Conservation (phyloP, 2,329 filamentous ascomycete genomes). For the Colletotrichum abscissum region DNA sequence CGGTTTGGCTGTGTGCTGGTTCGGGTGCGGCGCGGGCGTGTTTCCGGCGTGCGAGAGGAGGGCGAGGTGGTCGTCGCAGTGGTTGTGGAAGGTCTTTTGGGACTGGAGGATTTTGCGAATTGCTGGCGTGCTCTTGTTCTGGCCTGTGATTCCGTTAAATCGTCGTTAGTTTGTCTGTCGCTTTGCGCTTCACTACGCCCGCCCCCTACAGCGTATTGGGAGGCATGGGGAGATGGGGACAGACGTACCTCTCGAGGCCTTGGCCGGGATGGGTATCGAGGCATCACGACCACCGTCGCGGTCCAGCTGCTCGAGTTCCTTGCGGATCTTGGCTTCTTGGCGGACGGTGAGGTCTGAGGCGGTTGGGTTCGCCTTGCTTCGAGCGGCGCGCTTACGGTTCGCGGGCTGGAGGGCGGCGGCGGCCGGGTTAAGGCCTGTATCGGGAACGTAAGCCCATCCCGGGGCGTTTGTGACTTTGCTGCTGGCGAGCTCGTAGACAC, state of each 20-base stretch:
- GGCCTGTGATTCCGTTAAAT: constrained; percentile 42
- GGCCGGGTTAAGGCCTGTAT: constrained; percentile 71
- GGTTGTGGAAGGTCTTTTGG: constrained; percentile 86
- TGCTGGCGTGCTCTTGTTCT: constrained; percentile 72
- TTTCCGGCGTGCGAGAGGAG: constrained; percentile 59
- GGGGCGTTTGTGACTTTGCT: constrained; percentile 77
- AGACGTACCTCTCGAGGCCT: constrained; percentile 55
- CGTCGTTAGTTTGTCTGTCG: not conserved
- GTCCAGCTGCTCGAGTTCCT: constrained; percentile 85
- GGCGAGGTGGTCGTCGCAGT: constrained; percentile 83
- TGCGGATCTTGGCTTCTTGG: constrained; percentile 83
- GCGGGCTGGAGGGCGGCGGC: constrained; percentile 61
- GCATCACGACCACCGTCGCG: constrained; percentile 81
- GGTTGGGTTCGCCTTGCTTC: constrained; percentile 64
- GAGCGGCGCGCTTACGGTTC: constrained; percentile 78
- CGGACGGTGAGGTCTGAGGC: constrained; percentile 79
- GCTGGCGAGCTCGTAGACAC: constrained; percentile 85
- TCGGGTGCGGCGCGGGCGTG: constrained; percentile 42
- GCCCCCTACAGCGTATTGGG: not conserved
- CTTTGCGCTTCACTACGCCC: not conserved
- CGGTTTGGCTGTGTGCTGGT: constrained; percentile 43
- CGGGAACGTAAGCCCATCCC: constrained; percentile 93
- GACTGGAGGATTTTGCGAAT: constrained; percentile 83
- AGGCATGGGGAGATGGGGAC: not conserved
- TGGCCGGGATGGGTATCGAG: constrained; percentile 75